Conservation (phyloP, 306 rosid species). For the Castanea mollissima region DNA sequence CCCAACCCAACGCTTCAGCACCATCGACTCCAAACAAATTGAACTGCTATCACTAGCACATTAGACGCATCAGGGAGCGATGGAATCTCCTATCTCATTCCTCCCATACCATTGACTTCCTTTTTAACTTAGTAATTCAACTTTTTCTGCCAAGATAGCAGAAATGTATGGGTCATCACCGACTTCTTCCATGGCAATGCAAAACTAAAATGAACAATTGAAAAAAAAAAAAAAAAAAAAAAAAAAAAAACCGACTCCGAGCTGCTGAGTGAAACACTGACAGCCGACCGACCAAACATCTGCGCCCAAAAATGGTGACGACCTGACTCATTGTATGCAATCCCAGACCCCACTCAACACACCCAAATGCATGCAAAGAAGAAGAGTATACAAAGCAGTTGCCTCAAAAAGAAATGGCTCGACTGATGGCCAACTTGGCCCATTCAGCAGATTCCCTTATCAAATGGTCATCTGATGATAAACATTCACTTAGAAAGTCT, state of each 20-base stretch:
- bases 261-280: conserved; percentile 50
- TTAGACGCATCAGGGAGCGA: conserved; percentile 27
- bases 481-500: conserved; percentile 81
- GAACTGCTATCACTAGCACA: conserved; percentile 32
- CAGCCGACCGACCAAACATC: conserved; percentile 43
- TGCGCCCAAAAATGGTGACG: conserved; percentile 71
- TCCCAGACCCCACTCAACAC: conserved; percentile 65
- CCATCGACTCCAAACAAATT: conserved; percentile 39
- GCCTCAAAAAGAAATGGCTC: conserved; percentile 75
- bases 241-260: conserved; percentile 41
- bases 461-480: conserved; percentile 74
- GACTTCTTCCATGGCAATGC: conserved; percentile 59
- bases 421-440: conserved; percentile 85
- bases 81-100: conserved; percentile 30
- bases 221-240: conserved; percentile 24
- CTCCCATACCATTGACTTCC: conserved; percentile 27
- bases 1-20: conserved; percentile 32
- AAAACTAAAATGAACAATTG: conserved; percentile 31
- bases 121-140: conserved; percentile 24
- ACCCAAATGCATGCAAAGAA: conserved; percentile 81
- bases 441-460: conserved; percentile 91
- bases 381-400: conserved; percentile 30
- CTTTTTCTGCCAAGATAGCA: conserved; percentile 77
- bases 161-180: conserved; percentile 52
- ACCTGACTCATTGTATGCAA: conserved; percentile 83